Evolutionary conservation across 768 basidiomycete genomes (phyloP), one percentile per base, ranked within the genome.

Genomic region (Termitomyces eurrhizus): DNA sequence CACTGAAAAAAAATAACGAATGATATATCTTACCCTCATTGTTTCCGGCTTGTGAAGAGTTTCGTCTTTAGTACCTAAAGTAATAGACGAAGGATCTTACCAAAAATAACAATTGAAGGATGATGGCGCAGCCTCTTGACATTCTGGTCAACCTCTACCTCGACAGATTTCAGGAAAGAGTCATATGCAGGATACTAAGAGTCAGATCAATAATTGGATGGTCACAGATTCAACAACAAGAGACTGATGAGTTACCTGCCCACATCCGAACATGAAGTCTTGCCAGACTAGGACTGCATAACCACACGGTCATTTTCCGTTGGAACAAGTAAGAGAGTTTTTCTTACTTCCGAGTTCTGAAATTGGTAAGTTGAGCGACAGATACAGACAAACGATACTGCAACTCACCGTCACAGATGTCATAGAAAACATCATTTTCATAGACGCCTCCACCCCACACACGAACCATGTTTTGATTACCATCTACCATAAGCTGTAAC

Each of bases 241-340:
- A 49, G 6, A 32, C 48, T 39, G 36, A 52, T 26, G 16, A 65
- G 75, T 16, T 62, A 90, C 89, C 78, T 93, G 92, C 32, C 95
- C 95, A 71, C 95, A 97, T 36, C 88, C 94, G 71, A 98, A 98
- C 89, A 92, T 89, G 73, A 97, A 95, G 74, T 98, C 96, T 75
- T 97, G 95, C 95, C 95, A 97, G 33, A 97, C 94, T 37, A 97
- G 79, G 52, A 98, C 85, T 85, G 39, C 21, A 57, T 26, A 41
- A 44, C 42, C 4, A 37, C 60, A 42, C 37, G 44, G 61, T 46
- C 61, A 37, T 11, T 44, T n/a, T 55, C 8, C 7, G 29, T 33
- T 21, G 11, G 36, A 29, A 14, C 4, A 13, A 24, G 7, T 6
- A 26, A 36, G 18, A 8, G 7, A 11, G 12, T 11, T 9, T 42